Base-by-base conservation (phyloP, 306 rosid genomes). In the Cicer pinnatifidum region DNA sequence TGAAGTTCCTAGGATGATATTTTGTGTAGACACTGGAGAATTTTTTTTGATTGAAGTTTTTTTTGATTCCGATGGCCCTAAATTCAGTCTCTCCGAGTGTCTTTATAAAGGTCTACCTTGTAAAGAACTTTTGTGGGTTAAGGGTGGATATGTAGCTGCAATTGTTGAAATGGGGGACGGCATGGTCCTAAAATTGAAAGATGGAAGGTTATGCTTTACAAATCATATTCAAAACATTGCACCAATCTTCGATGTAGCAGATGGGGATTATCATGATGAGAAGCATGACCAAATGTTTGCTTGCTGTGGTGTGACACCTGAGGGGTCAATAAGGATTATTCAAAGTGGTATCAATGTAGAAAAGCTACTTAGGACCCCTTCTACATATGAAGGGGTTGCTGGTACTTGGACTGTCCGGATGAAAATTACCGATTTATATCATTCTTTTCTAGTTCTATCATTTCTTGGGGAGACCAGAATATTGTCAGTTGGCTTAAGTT, bases 391-490 rank as follows among this genome's bases (percentile, higher is more conserved):
- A 83, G 98, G 98, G 59, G 83, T 93, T 75, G 84, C 89, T 58
- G 91, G 97, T 72, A 86, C 92, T 71, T 91, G 97, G 98, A 86
- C 97, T 38, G 67, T 89, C 75, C 83, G 82, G 73, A 93, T 93
- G 97, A 91, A 85, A 87, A 80, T 87, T 50, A 68, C 16, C 9
- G 98, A 91, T 85, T 66, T 76, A 52, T 81, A 88, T 68, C 96
- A 93, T 85, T 89, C 98, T 65, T 91, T 91, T 81, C 86, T 93
- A 76, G 97, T 93, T 67, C 82, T 89, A 69, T 91, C 98, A 11
- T 93, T 93, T 83, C 96, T 93, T 77, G 98, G 87, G 82, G 97
- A 91, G 87, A 93, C 98, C 75, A 88, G 98, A 84, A 85, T 93
- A 73, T 83, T 93, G 67, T 88, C 98, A 28, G 96, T 93, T 86